phyloP scores from a whole-genome alignment of 208 protist species.

The Trichomonas vaginalis region DNA sequence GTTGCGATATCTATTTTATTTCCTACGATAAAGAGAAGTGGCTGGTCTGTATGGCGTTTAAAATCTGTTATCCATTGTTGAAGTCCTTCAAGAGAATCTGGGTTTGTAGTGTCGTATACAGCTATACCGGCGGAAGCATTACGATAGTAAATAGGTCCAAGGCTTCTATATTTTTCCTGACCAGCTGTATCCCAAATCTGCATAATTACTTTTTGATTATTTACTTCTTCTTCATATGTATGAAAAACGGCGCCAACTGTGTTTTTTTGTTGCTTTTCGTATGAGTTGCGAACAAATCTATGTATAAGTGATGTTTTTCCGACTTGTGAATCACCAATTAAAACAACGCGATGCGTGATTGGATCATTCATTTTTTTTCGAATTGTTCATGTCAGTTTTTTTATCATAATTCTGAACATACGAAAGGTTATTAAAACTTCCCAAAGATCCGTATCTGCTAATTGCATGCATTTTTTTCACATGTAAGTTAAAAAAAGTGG shows the following conservation, averaged over 20 bases:
- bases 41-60: not conserved
- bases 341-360: not conserved
- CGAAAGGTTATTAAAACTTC: too few relatives aligned
- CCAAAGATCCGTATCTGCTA: too few relatives aligned
- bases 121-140: not conserved
- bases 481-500: too few relatives aligned
- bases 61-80: conserved; percentile 1
- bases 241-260: not conserved
- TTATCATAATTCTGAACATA: too few relatives aligned
- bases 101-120: not conserved
- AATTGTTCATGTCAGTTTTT: too few relatives aligned
- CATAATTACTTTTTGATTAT: not conserved
- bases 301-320: conserved; percentile 10
- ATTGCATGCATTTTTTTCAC: too few relatives aligned
- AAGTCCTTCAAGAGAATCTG: not conserved
- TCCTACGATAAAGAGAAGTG: not conserved
- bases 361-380: not conserved
- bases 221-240: not conserved
- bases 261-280: not conserved
- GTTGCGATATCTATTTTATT: conserved; percentile 10
- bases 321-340: not conserved
- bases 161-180: not conserved
- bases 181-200: conserved; percentile 19
- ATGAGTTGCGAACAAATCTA: not conserved
- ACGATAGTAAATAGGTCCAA: conserved; percentile 15